Base-by-base conservation (phyloP, 2,329 filamentous ascomycete species). In the Fusarium sp. region DNA sequence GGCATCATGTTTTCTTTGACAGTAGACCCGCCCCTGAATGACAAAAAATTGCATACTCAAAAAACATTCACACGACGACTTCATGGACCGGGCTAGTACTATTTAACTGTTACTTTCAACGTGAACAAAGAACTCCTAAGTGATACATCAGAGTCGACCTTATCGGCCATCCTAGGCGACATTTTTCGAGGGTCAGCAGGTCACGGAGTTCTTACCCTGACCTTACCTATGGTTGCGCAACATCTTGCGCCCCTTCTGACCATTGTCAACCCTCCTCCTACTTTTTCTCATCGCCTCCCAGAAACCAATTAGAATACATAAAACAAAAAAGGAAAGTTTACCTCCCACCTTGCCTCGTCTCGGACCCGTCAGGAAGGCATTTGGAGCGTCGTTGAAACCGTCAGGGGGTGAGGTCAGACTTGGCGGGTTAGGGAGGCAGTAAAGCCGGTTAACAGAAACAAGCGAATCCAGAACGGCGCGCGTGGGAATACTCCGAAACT, bases 181-280 rank as follows among this genome's bases (percentile, higher is more conserved):
- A 71, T 58, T 54, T 60, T 60, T 25, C 59, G 61, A 59, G 67
- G 70, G 77, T 77, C 77, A 79, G 75, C 73, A 79, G 78, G 77
- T 78, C 69, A 77, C 74, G 74, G 78, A 79, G 74, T 76, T 77
- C 83, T 86, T 86, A 85, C 83, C 84, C 83, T 83, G 82, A 85
- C 83, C 82, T 84, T 85, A 84, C 84, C 83, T 84, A 76, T 65
- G 60, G 60, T 42, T 70, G 58, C 62, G 38, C 38, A 42, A 42
- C 38, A 60, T 69, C 58, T 68, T 64, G 64, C 65, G 34, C 63
- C 70, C 49, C 62, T 42, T 69, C 73, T 20, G 51, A 58, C 58
- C 42, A 42, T 61, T 33, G 65, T 58, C 59, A 44, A 51, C 44
- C 44, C 57, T 57, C 55, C 60, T 58, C 64, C 46, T 33, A 33